Evolutionary conservation across 768 basidiomycete genomes (phyloP), one percentile per base, ranked within the genome.

Genomic region (Tricholomella constricta): DNA sequence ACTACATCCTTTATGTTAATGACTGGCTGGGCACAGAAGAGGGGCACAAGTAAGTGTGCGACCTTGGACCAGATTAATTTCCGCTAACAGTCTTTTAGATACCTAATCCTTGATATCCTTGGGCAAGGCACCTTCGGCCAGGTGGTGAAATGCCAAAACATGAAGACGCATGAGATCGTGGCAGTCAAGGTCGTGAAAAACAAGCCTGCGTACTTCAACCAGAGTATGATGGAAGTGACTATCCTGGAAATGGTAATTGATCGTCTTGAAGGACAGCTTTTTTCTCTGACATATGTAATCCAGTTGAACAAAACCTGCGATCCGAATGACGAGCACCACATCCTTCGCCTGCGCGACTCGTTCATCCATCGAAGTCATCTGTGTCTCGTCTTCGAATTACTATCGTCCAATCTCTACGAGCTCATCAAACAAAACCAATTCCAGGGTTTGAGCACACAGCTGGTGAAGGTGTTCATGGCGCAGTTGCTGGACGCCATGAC

Each of bases 341-440:
- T 99, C 59, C 80, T 99, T 46, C 89, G 97, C 27, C 78, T 99
- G 62, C 87, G 87, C 14, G 97, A 98, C 70, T 92, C 91, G 0
- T 99, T 99, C 75, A 97, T 96, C 52, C 97, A 99, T 73, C 86
- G 90, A 63, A 93, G 82, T 59, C 97, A 99, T 70, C 80, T 99
- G 40, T 99, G 97, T 71, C 89, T 99, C 59, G 96, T 98, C 48
- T 98, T 98, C 65, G 96, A 99, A 70, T 81, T 98, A 43, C 82
- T 99, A 9, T 95, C 94, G 6, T 97, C 94, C 27, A 99, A 99
- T 65, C 79, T 99, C 51, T 99, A 98, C 76, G 97, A 99, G 70
- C 82, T 99, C 66, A 98, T 99, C 83, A 99, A 99, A 77, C 97
- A 99, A 74, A 99, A 99, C 71, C 93, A 95, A 67, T 99, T 98